phyloP scores from a whole-genome alignment of 2,329 filamentous ascomycete genomes.

The Pestalotiopsis fici region DNA sequence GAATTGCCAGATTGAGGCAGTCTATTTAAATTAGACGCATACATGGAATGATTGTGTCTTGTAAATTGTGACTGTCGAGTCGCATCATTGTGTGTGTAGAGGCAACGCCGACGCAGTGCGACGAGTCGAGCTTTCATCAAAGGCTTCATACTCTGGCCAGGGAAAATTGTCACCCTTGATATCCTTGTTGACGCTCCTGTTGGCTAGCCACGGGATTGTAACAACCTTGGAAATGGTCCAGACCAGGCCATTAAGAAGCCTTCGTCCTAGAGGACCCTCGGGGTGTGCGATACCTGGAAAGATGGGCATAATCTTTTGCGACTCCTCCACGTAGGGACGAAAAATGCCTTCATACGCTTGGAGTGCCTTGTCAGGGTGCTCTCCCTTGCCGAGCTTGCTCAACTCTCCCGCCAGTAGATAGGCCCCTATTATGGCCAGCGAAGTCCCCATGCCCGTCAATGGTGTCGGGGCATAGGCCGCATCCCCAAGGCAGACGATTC shows the following conservation, averaged over 20 bases:
- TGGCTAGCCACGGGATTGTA: background rate
- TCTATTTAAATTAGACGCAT: no score
- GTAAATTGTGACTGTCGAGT: no score
- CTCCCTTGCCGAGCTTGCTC: conserved; percentile 18
- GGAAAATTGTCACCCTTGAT: background rate
- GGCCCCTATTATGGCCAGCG: conserved; percentile 39
- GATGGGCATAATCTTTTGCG: conserved; percentile 25
- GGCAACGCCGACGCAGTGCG: background rate
- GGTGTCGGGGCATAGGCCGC: conserved; percentile 46
- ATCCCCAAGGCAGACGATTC: conserved; percentile 51
- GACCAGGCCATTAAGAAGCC: background rate
- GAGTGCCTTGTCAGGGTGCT: conserved; percentile 21
- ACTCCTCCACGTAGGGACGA: conserved; percentile 38
- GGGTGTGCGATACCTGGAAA: background rate
- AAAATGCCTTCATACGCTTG: conserved; percentile 38
- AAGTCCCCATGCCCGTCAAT: conserved; percentile 45
- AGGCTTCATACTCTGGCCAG: background rate
- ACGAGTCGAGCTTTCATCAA: background rate
- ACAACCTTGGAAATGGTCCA: background rate
- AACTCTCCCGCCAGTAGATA: conserved; percentile 52
- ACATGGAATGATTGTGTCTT: no score
- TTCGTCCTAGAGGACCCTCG: background rate
- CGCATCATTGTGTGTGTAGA: no score
- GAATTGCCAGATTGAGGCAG: no score
- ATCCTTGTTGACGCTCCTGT: background rate